phyloP scores from a whole-genome alignment of 176 grass and related monocot genomes.

The Chrysopogon serrulatus region DNA sequence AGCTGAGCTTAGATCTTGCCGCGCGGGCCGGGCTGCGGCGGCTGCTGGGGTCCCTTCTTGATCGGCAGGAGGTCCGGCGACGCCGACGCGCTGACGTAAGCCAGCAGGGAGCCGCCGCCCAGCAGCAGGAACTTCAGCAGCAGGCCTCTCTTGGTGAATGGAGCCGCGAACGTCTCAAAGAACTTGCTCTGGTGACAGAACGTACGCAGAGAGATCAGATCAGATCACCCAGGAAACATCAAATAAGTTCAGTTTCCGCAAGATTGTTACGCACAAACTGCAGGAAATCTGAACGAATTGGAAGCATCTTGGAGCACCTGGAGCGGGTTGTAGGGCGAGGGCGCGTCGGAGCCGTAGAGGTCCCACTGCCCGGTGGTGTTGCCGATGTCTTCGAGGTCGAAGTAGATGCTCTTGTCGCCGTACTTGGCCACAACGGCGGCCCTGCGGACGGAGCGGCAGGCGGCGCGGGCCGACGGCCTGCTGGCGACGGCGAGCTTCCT shows the following conservation, averaged over 20 bases:
- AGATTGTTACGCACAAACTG: background rate
- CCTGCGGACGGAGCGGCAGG: constrained; percentile 44
- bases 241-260: too few relatives aligned
- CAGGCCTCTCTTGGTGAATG: constrained; percentile 95
- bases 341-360: constrained; percentile 83
- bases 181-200: constrained; percentile 79
- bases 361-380: constrained; percentile 99
- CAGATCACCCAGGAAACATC: background rate
- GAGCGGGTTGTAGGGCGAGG: constrained; percentile 89
- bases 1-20: constrained; percentile 78
- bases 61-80: constrained; percentile 82
- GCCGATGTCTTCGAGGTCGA: constrained; percentile 88
- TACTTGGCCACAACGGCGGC: constrained; percentile 83
- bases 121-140: constrained; percentile 95
- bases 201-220: background rate
- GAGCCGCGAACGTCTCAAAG: constrained; percentile 91
- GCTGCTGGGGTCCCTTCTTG: constrained; percentile 96
- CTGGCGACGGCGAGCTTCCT: constrained; percentile 42
- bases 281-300: background rate
- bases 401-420: constrained; percentile 98
- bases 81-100: constrained; percentile 66
- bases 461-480: constrained; percentile 31
- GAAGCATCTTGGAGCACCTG: constrained; percentile 28
- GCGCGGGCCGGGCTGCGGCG: constrained; percentile 62
- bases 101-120: constrained; percentile 69